Evolutionary conservation across 768 basidiomycete species (phyloP).

Genomic region (Termitomyces eurrhizus): DNA sequence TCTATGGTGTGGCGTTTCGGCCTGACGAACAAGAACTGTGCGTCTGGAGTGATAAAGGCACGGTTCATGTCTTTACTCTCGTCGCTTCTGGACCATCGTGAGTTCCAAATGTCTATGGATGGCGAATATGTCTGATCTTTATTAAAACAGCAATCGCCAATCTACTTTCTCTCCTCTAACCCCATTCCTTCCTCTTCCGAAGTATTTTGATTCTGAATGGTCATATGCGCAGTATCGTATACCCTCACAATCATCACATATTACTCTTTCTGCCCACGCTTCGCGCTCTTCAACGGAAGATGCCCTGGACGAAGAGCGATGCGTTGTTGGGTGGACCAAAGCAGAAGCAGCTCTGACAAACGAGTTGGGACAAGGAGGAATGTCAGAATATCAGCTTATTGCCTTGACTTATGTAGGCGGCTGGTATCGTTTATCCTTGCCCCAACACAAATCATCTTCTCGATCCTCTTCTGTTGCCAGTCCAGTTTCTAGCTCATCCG

Average conservation of each 20-base stretch:
- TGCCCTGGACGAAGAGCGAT: constrained; percentile 77
- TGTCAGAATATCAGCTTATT: constrained; percentile 70
- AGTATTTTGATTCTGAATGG: constrained; percentile 95
- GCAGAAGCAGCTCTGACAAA: constrained; percentile 43
- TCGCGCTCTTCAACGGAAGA: constrained; percentile 53
- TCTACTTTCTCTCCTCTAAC: constrained; percentile 78
- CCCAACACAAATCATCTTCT: constrained; percentile 25
- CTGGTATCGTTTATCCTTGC: constrained; percentile 83
- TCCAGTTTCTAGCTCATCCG: constrained; percentile 36
- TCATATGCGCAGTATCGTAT: constrained; percentile 92
- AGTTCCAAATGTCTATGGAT: constrained; percentile 22
- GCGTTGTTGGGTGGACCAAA: constrained; percentile 83
- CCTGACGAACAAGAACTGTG: constrained; percentile 84
- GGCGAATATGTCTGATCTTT: background rate
- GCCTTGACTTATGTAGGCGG: constrained; percentile 88
- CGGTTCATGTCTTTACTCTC: constrained; percentile 85
- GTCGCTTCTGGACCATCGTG: constrained; percentile 61
- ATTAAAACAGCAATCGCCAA: constrained; percentile 64
- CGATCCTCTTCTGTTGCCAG: constrained; percentile 11
- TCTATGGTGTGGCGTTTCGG: constrained; percentile 86
- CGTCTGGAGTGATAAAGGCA: constrained; percentile 95
- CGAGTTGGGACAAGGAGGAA: constrained; percentile 18
- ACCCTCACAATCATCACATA: constrained; percentile 79
- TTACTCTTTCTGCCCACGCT: constrained; percentile 65
- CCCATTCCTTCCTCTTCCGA: constrained; percentile 78